phyloP scores from a whole-genome alignment of 2,329 filamentous ascomycete genomes.

The Aspergillaceae sp. region DNA sequence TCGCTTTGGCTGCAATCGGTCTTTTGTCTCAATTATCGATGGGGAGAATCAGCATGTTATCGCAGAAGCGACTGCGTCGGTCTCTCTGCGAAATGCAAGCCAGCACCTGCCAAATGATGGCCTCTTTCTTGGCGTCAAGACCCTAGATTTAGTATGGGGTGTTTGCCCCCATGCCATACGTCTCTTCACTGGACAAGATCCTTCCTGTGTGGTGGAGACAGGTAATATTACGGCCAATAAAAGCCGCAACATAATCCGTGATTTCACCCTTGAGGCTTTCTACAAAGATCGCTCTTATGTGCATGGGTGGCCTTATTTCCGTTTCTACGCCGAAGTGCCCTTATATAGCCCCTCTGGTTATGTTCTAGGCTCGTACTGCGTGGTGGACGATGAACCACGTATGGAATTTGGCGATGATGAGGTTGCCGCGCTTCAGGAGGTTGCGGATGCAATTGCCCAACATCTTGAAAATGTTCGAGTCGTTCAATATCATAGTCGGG shows the following conservation, averaged over 20 bases:
- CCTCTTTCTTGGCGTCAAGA: constrained; percentile 12
- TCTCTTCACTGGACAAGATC: neutral
- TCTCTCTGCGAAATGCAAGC: constrained; percentile 19
- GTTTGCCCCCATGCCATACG: constrained; percentile 4
- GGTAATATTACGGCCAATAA: constrained; percentile 2
- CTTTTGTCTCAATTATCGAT: constrained; percentile 45
- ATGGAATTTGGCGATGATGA: constrained; percentile 28
- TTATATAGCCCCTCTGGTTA: constrained; percentile 48
- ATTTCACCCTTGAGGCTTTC: constrained; percentile 30
- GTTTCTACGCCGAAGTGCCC: constrained; percentile 53
- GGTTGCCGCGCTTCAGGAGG: constrained; percentile 46
- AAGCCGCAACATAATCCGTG: constrained; percentile 26
- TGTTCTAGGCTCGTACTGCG: constrained; percentile 50
- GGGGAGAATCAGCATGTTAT: constrained; percentile 39
- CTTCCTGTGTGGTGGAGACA: neutral
- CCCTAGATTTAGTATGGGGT: constrained; percentile 8
- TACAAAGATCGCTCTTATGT: constrained; percentile 29
- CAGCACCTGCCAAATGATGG: constrained; percentile 10
- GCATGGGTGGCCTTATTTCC: constrained; percentile 21
- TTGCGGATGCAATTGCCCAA: constrained; percentile 46
- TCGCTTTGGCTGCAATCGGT: constrained; percentile 33
- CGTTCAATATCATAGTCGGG: constrained; percentile 44
- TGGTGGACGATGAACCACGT: constrained; percentile 50
- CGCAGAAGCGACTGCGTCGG: constrained; percentile 40
- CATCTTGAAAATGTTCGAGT: constrained; percentile 50